Base-by-base conservation (phyloP, 768 basidiomycete genomes). In the Lactifluus subvellereus region DNA sequence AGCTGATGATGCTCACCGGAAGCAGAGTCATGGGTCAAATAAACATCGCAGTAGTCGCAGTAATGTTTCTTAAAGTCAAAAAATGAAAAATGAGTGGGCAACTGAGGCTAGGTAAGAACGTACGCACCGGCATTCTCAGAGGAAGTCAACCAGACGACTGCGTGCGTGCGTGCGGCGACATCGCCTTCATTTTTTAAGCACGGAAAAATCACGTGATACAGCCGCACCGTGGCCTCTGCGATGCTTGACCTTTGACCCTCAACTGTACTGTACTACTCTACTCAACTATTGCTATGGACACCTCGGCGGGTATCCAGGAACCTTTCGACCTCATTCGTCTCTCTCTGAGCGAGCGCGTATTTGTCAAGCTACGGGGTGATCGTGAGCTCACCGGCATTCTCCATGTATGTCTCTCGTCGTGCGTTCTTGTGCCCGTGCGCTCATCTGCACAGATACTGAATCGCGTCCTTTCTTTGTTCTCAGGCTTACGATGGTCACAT, bases 401-500 rank as follows among this genome's bases (percentile, higher is more conserved):
- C 51, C 96, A 99, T 77, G 97, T 96, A 71, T 53, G 90, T 73
- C 53, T 62, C 33, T 52, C 48, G 45, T 22, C n/a, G n/a, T 52
- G 62, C 6, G 35, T 51, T 47, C 40, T 60, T 64, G 61, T 42
- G 50, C 59, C 62, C 54, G 59, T 40, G 47, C 50, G 49, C 61
- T 43, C 59, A 64, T 54, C 42, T 40, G 33, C 32, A 30, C 48
- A 56, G 47, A 54, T 54, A 42, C 64, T 70, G 59, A 69, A 69
- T 43, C 33, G 27, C 14, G 48, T 42, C 45, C 32, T 35, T 18
- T 65, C 55, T 63, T 58, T 32, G 49, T 57, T 53, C 32, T 33
- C 70, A 99, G 97, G 97, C 97, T 22, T 98, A 98, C 71, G 97
- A 99, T 77, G 97, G 95, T n/a, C 97, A 98, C 75, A 98, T 98